Conservation (phyloP, 495 filamentous ascomycete species). For the Neurospora terricola region DNA sequence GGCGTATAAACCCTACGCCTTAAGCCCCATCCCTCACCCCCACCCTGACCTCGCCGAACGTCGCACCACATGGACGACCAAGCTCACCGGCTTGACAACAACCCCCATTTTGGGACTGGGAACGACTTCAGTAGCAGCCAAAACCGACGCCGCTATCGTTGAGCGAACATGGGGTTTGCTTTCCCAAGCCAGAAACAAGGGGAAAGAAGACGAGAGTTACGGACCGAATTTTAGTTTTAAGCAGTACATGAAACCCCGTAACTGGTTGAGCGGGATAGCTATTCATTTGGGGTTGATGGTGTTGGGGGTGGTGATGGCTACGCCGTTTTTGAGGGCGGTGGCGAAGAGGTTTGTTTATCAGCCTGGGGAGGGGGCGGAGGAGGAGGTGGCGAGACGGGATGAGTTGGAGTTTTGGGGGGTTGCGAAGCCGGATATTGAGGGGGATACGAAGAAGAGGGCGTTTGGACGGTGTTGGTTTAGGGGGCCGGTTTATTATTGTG, state of each 20-base stretch:
- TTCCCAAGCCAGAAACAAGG: conserved; percentile 27
- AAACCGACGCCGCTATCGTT: conserved; percentile 57
- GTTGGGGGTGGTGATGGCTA: conserved; percentile 39
- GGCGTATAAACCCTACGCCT: conserved; percentile 50
- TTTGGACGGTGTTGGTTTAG: conserved; percentile 48
- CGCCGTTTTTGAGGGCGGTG: conserved; percentile 27
- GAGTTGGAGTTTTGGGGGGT: conserved; percentile 56
- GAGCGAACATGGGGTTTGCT: conserved; percentile 71
- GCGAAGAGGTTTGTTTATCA: conserved; percentile 38
- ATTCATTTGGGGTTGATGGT: conserved; percentile 48
- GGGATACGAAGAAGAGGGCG: conserved; percentile 33
- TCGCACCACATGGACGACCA: conserved; percentile 26
- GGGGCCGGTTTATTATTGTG: conserved; percentile 55
- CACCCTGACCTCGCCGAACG: conserved; percentile 30
- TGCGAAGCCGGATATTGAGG: conserved; percentile 48
- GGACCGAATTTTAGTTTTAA: conserved; percentile 63
- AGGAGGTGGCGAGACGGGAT: conserved; percentile 47
- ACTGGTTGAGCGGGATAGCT: conserved; percentile 43
- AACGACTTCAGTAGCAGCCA: conserved; percentile 47
- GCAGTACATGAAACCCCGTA: conserved; percentile 56
- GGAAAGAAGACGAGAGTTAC: conserved; percentile 38
- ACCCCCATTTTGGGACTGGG: conserved; percentile 59
- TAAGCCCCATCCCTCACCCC: conserved; percentile 52
- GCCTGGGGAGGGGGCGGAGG: conserved; percentile 58
- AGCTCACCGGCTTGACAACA: conserved; percentile 49